A percentile compares a stretch with the other conserved stretches of the same genome.
phyloP scores from a whole-genome alignment of 2,329 filamentous ascomycete species.

The Acrodontium crateriforme region DNA sequence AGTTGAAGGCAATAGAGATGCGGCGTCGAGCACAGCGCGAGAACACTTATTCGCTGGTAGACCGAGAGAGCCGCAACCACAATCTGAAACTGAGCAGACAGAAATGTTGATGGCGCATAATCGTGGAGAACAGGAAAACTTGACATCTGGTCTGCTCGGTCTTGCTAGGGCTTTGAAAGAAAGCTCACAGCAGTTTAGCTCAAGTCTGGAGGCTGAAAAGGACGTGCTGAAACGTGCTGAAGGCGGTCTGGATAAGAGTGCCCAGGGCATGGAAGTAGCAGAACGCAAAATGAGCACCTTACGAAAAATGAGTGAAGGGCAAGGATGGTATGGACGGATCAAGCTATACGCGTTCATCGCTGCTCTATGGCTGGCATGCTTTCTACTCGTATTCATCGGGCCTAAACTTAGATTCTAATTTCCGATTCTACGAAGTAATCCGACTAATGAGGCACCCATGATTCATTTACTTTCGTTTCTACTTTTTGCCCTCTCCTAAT shows the following conservation, averaged over 20 bases:
- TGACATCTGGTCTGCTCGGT: slow-evolving; percentile 67
- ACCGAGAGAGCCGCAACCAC: slow-evolving; percentile 6
- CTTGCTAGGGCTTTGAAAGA: slow-evolving; percentile 68
- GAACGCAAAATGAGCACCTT: slow-evolving; percentile 64
- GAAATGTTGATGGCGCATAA: slow-evolving; percentile 66
- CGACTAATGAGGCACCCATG: too few relatives aligned
- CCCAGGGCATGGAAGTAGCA: slow-evolving; percentile 61
- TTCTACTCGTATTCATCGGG: slow-evolving; percentile 70
- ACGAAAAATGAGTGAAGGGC: slow-evolving; percentile 69
- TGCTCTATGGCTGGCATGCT: slow-evolving; percentile 61
- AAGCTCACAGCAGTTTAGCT: slow-evolving; percentile 57
- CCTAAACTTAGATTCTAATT: slow-evolving; percentile 76
- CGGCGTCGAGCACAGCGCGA: slow-evolving; percentile 21
- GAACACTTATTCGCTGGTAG: slow-evolving; percentile 24
- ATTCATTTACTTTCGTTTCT: too few relatives aligned
- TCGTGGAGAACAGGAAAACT: slow-evolving; percentile 65
- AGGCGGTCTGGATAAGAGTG: slow-evolving; percentile 63
- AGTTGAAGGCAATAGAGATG: slow-evolving; percentile 14
- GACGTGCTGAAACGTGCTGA: slow-evolving; percentile 57
- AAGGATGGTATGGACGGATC: slow-evolving; percentile 72
- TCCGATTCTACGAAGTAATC: too few relatives aligned
- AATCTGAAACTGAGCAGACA: too few relatives aligned
- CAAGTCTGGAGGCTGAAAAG: slow-evolving; percentile 60
- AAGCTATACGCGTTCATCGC: slow-evolving; percentile 69
- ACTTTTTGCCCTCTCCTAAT: too few relatives aligned